phyloP scores from a whole-genome alignment of 139 green algal species.

The Mychonastes homosphaera region DNA sequence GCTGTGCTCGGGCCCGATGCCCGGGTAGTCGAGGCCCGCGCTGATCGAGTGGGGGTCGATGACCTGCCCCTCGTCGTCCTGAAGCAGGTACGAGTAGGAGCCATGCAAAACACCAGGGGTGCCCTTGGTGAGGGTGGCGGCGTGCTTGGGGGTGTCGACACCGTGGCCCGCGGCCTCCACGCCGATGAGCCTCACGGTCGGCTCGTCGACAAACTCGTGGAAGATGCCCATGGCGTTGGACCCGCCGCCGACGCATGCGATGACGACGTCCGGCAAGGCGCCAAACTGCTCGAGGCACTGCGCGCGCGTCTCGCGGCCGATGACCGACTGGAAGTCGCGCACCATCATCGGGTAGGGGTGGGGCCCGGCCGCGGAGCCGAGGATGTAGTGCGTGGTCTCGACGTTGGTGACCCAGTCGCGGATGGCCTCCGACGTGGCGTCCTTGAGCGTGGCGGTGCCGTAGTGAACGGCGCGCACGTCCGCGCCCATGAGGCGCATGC shows the following conservation, averaged over 20 bases:
- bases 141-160: conserved; percentile 87
- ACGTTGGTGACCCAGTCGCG: conserved; percentile 99
- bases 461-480: conserved; percentile 78
- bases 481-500: conserved; percentile 93
- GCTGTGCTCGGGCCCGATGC: conserved; percentile 93
- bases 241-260: conserved; percentile 95
- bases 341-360: conserved; percentile 99
- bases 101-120: conserved; percentile 92
- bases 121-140: conserved; percentile 91
- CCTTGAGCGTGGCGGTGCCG: conserved; percentile 95
- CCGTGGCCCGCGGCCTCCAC: conserved; percentile 78
- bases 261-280: conserved; percentile 81
- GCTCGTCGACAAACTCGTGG: conserved; percentile 93
- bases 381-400: conserved; percentile 98
- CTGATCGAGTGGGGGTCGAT: conserved; percentile 97
- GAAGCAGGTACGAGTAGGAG: conserved; percentile 88
- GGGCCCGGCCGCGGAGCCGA: conserved; percentile 88
- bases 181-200: conserved; percentile 61
- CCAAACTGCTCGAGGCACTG: conserved; percentile 73
- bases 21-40: conserved; percentile 95
- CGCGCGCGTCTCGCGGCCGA: conserved; percentile 76
- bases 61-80: conserved; percentile 94
- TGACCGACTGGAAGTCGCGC: conserved; percentile 92
- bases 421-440: conserved; percentile 95
- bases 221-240: conserved; percentile 99